Percentiles rank a stretch among this genome's conserved stretches.
Evolutionary conservation across 495 filamentous ascomycete species (phyloP).

Genomic region (Tuber calosporum): DNA sequence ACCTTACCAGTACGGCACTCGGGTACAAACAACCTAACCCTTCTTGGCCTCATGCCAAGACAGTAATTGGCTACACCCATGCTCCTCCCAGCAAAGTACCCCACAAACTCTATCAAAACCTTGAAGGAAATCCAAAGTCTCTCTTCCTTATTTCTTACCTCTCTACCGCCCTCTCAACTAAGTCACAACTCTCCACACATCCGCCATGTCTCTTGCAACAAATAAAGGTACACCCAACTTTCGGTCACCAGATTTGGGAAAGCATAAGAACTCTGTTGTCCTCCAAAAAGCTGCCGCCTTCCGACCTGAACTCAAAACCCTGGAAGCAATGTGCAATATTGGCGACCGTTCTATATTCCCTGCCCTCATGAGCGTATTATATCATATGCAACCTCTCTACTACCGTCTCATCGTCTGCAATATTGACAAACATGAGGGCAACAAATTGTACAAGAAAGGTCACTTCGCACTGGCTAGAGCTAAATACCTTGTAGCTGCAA

Average conservation of each 20-base stretch:
- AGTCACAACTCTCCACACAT: background rate
- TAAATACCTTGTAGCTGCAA: conserved; percentile 28
- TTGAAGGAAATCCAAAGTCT: background rate
- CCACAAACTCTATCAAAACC: background rate
- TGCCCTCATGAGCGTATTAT: conserved; percentile 22
- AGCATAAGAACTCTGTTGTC: background rate
- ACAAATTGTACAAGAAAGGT: conserved; percentile 27
- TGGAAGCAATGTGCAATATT: conserved; percentile 11
- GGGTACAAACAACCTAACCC: background rate
- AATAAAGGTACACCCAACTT: background rate
- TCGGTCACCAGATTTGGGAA: background rate
- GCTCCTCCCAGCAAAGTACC: background rate
- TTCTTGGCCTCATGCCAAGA: background rate
- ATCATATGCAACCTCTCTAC: conserved; percentile 29
- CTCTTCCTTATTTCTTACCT: background rate
- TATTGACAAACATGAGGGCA: conserved; percentile 31
- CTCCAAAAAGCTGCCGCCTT: conserved; percentile 29
- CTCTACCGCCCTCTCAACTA: background rate
- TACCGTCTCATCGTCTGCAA: conserved; percentile 30
- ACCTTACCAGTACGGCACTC: too few relatives aligned
- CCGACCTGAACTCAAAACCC: conserved; percentile 26
- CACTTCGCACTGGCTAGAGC: conserved; percentile 21
- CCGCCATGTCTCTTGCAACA: background rate
- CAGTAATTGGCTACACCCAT: background rate
- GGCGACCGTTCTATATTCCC: conserved; percentile 11